Evolutionary conservation across 345 rosid species (phyloP).

Genomic region (Eucalyptus guilfoylei): DNA sequence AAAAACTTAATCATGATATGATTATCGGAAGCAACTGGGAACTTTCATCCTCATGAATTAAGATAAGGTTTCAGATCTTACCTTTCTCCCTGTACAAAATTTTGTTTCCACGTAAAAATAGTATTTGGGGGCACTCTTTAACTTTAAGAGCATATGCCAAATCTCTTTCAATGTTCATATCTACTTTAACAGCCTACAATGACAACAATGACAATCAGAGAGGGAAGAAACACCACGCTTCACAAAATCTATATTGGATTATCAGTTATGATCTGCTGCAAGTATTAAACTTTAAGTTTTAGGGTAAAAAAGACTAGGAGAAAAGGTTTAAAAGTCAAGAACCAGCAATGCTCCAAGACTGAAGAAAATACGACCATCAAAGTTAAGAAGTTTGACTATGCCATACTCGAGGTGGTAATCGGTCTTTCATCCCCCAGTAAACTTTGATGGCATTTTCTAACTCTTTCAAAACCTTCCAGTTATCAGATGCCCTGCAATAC

Average conservation of each 20-base stretch:
- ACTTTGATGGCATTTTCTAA: constrained; percentile 77
- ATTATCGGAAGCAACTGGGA: background rate
- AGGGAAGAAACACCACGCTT: background rate
- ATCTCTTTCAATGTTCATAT: constrained; percentile 82
- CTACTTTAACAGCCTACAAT: constrained; percentile 72
- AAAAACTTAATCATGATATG: background rate
- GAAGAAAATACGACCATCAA: background rate
- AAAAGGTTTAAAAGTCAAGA: background rate
- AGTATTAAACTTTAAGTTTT: background rate
- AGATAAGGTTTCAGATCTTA: constrained; percentile 1
- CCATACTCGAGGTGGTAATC: constrained; percentile 82
- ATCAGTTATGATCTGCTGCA: background rate
- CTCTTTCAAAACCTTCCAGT: constrained; percentile 86
- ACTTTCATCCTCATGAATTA: background rate
- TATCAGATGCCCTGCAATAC: constrained; percentile 50
- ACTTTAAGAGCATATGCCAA: constrained; percentile 92
- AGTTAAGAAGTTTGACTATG: background rate
- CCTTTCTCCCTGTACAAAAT: constrained; percentile 80
- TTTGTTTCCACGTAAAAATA: constrained; percentile 64
- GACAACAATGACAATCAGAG: background rate
- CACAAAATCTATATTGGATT: background rate
- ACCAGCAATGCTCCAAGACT: background rate
- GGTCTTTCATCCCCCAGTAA: constrained; percentile 74
- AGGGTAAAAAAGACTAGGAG: background rate
- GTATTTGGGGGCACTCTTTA: constrained; percentile 67